Conservation (phyloP, 495 filamentous ascomycete species). For the Diplogelasinospora grovesii region DNA sequence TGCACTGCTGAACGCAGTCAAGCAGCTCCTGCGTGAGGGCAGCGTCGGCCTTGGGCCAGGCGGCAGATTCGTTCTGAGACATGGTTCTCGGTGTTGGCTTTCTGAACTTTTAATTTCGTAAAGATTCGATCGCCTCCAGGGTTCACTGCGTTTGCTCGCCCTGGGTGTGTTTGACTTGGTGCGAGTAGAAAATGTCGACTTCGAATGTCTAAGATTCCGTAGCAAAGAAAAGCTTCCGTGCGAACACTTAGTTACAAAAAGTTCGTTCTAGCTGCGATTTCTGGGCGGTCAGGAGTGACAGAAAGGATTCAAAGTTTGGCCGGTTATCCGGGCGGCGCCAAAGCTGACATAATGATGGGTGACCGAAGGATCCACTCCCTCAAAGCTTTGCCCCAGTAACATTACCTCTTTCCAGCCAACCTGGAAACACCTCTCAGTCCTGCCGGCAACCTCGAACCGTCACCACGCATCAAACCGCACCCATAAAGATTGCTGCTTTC, state of each 20-base stretch:
- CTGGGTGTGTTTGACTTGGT: too few relatives aligned
- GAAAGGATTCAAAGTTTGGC: slow-evolving; percentile 11
- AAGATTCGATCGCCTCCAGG: too few relatives aligned
- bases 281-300: slow-evolving; percentile 11
- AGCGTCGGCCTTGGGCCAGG: slow-evolving; percentile 82
- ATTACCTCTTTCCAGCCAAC: slow-evolving; percentile 29
- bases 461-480: slow-evolving; percentile 15
- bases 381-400: slow-evolving; percentile 3
- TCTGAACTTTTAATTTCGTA: not conserved
- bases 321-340: too few relatives aligned
- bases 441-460: slow-evolving; percentile 23
- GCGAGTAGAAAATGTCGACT: too few relatives aligned
- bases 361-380: slow-evolving; percentile 5
- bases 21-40: slow-evolving; percentile 72
- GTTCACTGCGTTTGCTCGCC: slow-evolving; percentile 29
- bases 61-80: slow-evolving; percentile 50
- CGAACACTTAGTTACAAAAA: too few relatives aligned
- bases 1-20: slow-evolving; percentile 81
- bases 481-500: slow-evolving; percentile 14
- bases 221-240: slow-evolving; percentile 5
- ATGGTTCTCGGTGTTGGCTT: slow-evolving; percentile 31
- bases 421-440: slow-evolving; percentile 40
- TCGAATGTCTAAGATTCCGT: slow-evolving; percentile 6
- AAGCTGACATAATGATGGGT: slow-evolving; percentile 24
- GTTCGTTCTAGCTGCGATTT: not conserved